A percentile compares a stretch with the other conserved stretches of the same genome.
These are phyloP conservation scores for Apiospora phragmitis DNA, from an alignment of 2,329 filamentous ascomycete species.

Conservation along the genomic window DNA sequence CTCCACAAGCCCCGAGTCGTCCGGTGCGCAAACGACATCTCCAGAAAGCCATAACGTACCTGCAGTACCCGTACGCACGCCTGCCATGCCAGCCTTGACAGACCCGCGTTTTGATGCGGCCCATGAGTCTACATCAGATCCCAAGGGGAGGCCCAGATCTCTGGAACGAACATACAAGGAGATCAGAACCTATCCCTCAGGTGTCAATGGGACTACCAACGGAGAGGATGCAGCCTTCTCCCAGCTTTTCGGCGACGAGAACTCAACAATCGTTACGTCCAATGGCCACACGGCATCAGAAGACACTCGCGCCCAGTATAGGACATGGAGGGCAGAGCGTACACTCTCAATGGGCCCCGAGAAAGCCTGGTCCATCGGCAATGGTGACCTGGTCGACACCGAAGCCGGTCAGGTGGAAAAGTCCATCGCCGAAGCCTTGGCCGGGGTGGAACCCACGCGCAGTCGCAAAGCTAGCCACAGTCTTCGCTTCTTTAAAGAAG, in stretches of 20 bases:
- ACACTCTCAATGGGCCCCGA: constrained; percentile 48
- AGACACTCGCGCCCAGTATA: constrained; percentile 32
- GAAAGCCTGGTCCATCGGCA: constrained; percentile 65
- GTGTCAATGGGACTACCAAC: constrained; percentile 21
- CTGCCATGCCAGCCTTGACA: constrained; percentile 30
- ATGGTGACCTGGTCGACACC: constrained; percentile 47
- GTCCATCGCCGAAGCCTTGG: constrained; percentile 62
- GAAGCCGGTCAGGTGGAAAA: constrained; percentile 62
- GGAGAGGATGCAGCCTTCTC: constrained; percentile 28
- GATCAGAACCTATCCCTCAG: constrained; percentile 33
- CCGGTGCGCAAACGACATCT: constrained; percentile 20
- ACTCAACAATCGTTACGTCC: constrained; percentile 17
- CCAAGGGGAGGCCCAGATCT: constrained; percentile 38
- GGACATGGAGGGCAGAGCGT: constrained; percentile 42
- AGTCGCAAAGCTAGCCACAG: constrained; percentile 70
- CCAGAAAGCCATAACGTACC: constrained; percentile 22
- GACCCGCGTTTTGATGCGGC: neutral
- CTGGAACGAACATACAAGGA: constrained; percentile 45
- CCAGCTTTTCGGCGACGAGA: constrained; percentile 18
- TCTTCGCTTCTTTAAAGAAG: constrained; percentile 67
- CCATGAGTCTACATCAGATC: constrained; percentile 12
- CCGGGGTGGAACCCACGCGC: constrained; percentile 61
- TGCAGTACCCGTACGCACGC: constrained; percentile 21
- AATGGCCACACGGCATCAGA: constrained; percentile 21
- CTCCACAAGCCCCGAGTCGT: constrained; percentile 11